Base-by-base conservation (phyloP, 2,329 filamentous ascomycete species). In the Fusarium nelsonii region DNA sequence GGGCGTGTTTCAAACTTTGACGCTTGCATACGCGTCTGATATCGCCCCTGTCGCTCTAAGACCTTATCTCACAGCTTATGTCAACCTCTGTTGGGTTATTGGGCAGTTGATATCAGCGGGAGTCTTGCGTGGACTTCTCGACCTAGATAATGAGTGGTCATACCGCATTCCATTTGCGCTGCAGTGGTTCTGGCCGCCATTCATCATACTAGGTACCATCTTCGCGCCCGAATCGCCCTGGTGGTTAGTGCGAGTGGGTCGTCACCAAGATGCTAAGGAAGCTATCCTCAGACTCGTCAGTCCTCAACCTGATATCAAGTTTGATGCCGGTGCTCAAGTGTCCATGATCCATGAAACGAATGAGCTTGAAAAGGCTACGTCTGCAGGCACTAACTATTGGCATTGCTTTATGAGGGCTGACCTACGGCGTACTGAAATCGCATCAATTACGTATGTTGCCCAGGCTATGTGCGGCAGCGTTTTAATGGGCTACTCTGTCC, bases 21-120 rank as follows among this genome's bases (percentile, higher is more conserved):
- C 83, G 34, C 83, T 87, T 51, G 87, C 88, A 3, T 91, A 91
- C 66, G 88, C 88, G 9, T 86, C 87, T 40, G 89, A 91, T 74
- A 89, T 92, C 45, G 91, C 88, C 72, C 90, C 90, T 1, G 85
- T 91, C 8, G 63, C 74, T 4, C 61, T 86, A 3, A 79, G 84
- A n/a, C 78, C 81, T 6, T 85, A 85, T 60, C 76, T 86, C 11
- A 84, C 82, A 2, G 80, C 79, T 1, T 84, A 84, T 52, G 79
- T 82, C 56, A 85, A 85, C 58, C 76, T 85, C 44, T 85, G 83
- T 72, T 85, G 83, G 80, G 81, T 82, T 14, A 79, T 84, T 6
- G 84, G 84, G 4, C 83, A 85, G 62, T 66, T 85, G 34, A 77
- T 84, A 28, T 78, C 79, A 0, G 78, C 81, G 0, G 82, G 80